Conservation (phyloP, 345 rosid genomes). For the Populus alba region DNA sequence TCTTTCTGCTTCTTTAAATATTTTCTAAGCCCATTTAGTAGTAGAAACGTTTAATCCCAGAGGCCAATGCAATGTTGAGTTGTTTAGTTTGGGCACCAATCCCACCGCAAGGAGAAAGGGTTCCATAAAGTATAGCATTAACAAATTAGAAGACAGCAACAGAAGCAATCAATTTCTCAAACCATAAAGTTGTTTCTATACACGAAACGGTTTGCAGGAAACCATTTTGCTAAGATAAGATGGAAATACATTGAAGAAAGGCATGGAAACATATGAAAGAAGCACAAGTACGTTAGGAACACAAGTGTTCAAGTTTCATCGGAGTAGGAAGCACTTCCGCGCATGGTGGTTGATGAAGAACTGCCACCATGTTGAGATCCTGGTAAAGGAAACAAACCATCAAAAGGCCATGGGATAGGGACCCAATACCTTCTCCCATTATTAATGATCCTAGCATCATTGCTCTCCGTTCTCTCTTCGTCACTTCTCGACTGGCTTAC, state of each 20-base stretch:
- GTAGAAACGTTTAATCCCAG: background rate
- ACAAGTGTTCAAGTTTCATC: conserved; percentile 22
- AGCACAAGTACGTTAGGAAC: background rate
- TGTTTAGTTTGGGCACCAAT: background rate
- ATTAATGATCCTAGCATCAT: background rate
- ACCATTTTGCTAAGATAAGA: background rate
- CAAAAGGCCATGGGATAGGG: conserved; percentile 32
- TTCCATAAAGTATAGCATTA: background rate
- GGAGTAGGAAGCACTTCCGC: conserved; percentile 14
- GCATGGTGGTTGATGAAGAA: conserved; percentile 5
- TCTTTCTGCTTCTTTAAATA: too few species aligned
- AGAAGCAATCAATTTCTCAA: background rate
- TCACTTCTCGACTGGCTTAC: conserved; percentile 7
- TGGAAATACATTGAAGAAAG: background rate
- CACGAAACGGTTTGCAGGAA: background rate
- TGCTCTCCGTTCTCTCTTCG: background rate
- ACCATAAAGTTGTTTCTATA: too few species aligned
- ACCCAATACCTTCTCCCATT: conserved; percentile 25
- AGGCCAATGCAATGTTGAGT: background rate
- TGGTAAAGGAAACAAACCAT: conserved; percentile 24
- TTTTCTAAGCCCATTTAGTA: background rate
- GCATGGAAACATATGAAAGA: background rate
- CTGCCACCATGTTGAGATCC: conserved; percentile 18
- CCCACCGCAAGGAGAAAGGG: background rate
- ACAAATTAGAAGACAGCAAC: background rate